Base-by-base conservation (phyloP, 192 early-diverging fungal species). In the Glomus cerebriforme region DNA sequence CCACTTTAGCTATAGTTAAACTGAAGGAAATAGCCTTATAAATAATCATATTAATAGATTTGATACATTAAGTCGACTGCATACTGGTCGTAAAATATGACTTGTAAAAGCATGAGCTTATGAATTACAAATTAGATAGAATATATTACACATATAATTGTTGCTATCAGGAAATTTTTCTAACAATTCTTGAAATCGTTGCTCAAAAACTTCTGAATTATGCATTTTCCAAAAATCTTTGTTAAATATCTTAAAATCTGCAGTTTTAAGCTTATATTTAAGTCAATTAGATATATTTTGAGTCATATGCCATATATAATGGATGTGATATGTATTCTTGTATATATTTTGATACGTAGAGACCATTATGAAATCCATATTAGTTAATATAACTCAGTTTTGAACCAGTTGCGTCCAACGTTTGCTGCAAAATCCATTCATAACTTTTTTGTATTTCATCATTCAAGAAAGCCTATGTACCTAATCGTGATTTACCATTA, bases 21-120 rank as follows among this genome's bases (percentile, higher is more conserved):
- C 22, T 62, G 12, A 5, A 62, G 26, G 59, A 62, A 62, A 67
- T 29, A 19, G 15, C 43, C 8, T 71, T 79, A 24, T 79, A 27
- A 6, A 69, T 58, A 22, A 71, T 37, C 13, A 26, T 9, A 24
- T 80, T 19, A 15, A 71, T 59, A 0, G 62, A 26, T 49, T 71
- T 24, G 7, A 81, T 59, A 24, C 39, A 32, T 29, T 81, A 67
- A 4, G 74, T 77, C 9, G 35, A 77, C 37, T 81, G 80, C 37
- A 76, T 76, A 12, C 73, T 34, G 7, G 49, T 73, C 27, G 35
- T 76, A 58, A 80, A 22, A 35, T 69, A 47, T 27, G 17, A 32
- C 49, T 59, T 27, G 58, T 64, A 59, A 59, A 76, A 7, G 47
- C 26, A 34, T 1, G 47, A 12, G 73, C 73, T 58, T 65, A 80